Conservation (phyloP, 208 protist species). For the Trichomonas tenax region DNA sequence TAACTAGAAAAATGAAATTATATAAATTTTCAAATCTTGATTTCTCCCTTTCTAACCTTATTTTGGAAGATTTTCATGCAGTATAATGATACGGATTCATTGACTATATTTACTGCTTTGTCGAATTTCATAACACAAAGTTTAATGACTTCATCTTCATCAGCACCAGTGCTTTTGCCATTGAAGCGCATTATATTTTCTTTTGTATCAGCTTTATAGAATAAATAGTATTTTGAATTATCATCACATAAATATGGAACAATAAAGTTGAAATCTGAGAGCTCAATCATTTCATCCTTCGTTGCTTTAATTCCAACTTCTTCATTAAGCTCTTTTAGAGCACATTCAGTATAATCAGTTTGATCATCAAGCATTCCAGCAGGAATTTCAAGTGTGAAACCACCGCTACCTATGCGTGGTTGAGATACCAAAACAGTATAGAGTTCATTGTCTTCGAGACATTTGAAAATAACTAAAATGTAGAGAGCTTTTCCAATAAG, state of each 20-base stretch:
- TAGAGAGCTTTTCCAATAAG: not conserved
- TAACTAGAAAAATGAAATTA: no score
- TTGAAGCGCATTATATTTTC: not conserved
- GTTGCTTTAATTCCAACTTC: not conserved
- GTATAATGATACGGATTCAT: not conserved
- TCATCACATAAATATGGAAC: not conserved
- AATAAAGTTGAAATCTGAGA: not conserved
- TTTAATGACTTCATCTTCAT: conserved; percentile 5
- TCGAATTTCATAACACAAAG: not conserved
- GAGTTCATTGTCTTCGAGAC: not conserved
- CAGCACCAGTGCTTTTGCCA: not conserved
- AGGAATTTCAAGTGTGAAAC: not conserved
- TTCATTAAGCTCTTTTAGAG: not conserved
- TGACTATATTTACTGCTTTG: not conserved
- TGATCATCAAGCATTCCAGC: not conserved
- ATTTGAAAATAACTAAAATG: not conserved
- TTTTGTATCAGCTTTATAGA: not conserved
- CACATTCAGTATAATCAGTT: not conserved
- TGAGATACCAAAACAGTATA: not conserved
- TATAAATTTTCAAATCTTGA: not conserved
- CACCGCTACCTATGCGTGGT: not conserved
- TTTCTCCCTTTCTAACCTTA: not conserved
- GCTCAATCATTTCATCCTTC: not conserved
- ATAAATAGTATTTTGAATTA: not conserved
- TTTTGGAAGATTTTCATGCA: not conserved